phyloP scores from a whole-genome alignment of 2,329 filamentous ascomycete species.

The Bipolaris oryzae region DNA sequence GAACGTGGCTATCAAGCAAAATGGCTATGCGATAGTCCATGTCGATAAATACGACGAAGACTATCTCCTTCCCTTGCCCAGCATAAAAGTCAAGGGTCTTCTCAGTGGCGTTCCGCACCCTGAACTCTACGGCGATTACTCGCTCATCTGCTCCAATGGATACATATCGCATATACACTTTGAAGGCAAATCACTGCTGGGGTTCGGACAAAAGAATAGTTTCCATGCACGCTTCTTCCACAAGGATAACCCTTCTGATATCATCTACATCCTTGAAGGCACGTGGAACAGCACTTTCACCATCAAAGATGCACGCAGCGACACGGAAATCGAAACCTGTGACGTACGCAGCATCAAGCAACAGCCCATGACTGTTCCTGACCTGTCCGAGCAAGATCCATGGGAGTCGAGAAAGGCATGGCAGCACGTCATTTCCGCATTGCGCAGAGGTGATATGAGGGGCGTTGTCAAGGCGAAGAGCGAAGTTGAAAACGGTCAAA shows the following conservation, averaged over 20 bases:
- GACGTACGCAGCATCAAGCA: constrained; percentile 34
- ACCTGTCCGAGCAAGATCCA: constrained; percentile 50
- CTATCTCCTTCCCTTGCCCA: constrained; percentile 54
- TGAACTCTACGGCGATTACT: constrained; percentile 51
- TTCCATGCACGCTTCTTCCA: constrained; percentile 50
- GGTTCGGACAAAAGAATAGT: constrained; percentile 51
- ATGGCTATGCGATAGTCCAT: constrained; percentile 53
- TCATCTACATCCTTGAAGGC: constrained; percentile 50
- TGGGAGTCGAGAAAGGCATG: constrained; percentile 56
- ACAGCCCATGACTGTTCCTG: constrained; percentile 30
- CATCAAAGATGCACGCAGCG: constrained; percentile 44
- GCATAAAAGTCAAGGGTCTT: constrained; percentile 55
- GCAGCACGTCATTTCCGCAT: constrained; percentile 48
- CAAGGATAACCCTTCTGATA: constrained; percentile 37
- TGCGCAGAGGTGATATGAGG: constrained; percentile 52
- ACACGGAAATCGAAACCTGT: constrained; percentile 47
- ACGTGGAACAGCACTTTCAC: constrained; percentile 51
- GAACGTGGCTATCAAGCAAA: constrained; percentile 54
- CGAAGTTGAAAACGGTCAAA: constrained; percentile 47
- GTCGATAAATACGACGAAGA: constrained; percentile 54
- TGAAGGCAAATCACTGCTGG: constrained; percentile 50
- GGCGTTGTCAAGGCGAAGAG: constrained; percentile 40
- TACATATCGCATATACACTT: constrained; percentile 53
- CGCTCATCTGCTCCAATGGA: constrained; percentile 51
- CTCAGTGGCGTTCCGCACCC: constrained; percentile 53